phyloP scores from a whole-genome alignment of 2,329 filamentous ascomycete genomes.

The Spiromastix sp. region DNA sequence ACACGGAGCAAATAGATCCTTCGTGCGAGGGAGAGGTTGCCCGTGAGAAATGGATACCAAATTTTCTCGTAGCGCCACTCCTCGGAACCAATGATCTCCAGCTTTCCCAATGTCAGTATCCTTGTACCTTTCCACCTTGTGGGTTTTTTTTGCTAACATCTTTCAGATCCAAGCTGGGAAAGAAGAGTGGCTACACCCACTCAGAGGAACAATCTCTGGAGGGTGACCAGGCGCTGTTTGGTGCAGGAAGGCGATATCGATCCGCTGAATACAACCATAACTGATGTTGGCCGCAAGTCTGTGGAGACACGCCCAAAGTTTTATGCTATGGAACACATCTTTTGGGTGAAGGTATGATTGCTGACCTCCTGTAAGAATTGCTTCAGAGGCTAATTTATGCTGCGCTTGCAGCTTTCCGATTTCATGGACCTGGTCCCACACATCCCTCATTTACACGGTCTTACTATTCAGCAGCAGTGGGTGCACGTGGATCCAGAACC shows the following conservation, averaged over 20 bases:
- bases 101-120: slow-evolving; percentile 32
- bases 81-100: slow-evolving; percentile 40
- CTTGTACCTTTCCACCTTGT: background rate
- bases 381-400: slow-evolving; percentile 1
- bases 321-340: slow-evolving; percentile 39
- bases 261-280: slow-evolving; percentile 25
- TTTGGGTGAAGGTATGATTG: slow-evolving; percentile 38
- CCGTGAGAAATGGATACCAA: slow-evolving; percentile 39
- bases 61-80: slow-evolving; percentile 38
- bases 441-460: slow-evolving; percentile 35
- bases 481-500: slow-evolving; percentile 34
- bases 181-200: slow-evolving; percentile 32
- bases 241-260: slow-evolving; percentile 32
- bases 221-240: slow-evolving; percentile 35
- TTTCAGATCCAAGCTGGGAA: slow-evolving; percentile 34
- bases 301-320: slow-evolving; percentile 37
- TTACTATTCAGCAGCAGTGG: slow-evolving; percentile 27
- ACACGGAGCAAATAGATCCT: slow-evolving; percentile 33
- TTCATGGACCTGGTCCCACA: slow-evolving; percentile 40
- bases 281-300: slow-evolving; percentile 31
- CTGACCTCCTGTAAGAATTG: background rate
- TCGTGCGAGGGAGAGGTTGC: slow-evolving; percentile 24
- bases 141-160: slow-evolving; percentile 6
- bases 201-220: slow-evolving; percentile 38
- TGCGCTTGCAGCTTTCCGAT: slow-evolving; percentile 33